These are phyloP conservation scores for Talaromyces sp. DNA, from an alignment of 2,329 filamentous ascomycete genomes.

Conservation along the genomic window DNA sequence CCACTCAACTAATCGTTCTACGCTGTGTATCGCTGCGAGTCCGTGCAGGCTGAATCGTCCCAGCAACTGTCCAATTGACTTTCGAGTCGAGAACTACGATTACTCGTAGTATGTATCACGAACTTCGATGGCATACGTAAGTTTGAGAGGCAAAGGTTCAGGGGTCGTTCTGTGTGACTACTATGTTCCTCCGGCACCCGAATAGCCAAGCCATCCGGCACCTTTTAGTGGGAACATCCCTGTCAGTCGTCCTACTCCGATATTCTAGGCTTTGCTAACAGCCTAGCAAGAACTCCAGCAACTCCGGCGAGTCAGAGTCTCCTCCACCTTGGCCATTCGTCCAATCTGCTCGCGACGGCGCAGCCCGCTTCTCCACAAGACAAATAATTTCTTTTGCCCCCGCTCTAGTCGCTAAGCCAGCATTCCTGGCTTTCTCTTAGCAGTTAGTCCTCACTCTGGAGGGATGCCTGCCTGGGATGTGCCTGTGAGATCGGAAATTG, in stretches of 20 bases:
- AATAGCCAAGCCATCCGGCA: not conserved
- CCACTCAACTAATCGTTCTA: not conserved
- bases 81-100: not conserved
- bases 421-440: not conserved
- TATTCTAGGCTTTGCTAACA: not conserved
- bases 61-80: not conserved
- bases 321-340: not conserved
- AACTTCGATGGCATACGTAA: too few relatives aligned
- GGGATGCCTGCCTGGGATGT: not conserved
- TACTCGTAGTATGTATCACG: not conserved
- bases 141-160: not conserved
- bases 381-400: constrained; percentile 8
- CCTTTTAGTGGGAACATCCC: constrained; percentile 6
- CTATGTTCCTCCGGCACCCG: constrained; percentile 3
- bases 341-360: constrained; percentile 6
- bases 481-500: constrained; percentile 5
- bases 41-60: not conserved
- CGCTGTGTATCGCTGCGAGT: not conserved
- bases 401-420: not conserved
- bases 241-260: not conserved
- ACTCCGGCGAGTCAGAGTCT: not conserved
- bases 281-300: not conserved
- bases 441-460: not conserved
- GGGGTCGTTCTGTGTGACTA: not conserved
- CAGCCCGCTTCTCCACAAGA: constrained; percentile 11